These are phyloP conservation scores for Acer yangbiense DNA, from an alignment of 345 rosid species.

Conservation along the genomic window DNA sequence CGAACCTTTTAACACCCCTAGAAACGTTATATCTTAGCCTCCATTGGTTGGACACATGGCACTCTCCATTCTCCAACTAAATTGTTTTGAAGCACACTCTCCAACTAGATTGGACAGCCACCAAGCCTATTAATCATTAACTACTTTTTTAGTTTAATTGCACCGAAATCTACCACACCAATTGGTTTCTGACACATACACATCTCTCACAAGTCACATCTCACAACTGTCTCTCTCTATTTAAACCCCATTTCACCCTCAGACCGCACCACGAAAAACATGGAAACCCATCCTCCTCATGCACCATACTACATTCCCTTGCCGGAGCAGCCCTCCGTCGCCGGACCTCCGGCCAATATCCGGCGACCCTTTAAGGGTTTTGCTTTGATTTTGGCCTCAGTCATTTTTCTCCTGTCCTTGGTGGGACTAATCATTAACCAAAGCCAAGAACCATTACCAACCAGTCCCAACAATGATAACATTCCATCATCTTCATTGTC, in stretches of 20 bases:
- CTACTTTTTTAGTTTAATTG: no score
- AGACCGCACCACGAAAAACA: slow-evolving; percentile 2
- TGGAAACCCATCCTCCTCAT: slow-evolving; percentile 26
- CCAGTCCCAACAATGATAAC: background rate
- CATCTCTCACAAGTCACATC: background rate
- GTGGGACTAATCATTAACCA: slow-evolving; percentile 42
- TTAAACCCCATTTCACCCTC: slow-evolving; percentile 6
- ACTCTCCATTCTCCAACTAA: background rate
- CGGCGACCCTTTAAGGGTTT: slow-evolving; percentile 44
- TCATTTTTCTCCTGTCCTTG: slow-evolving; percentile 45
- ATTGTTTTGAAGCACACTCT: background rate
- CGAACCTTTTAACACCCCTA: no score
- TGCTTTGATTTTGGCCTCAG: slow-evolving; percentile 24
- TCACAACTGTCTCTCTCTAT: background rate
- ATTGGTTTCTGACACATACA: background rate
- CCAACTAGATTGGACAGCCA: slow-evolving; percentile 26
- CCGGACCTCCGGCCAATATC: slow-evolving; percentile 5
- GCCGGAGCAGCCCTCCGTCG: slow-evolving; percentile 32
- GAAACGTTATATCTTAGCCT: no score
- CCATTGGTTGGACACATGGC: background rate
- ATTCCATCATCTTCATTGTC: slow-evolving; percentile 12
- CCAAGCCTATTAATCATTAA: slow-evolving; percentile 6
- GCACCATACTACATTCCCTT: slow-evolving; percentile 38
- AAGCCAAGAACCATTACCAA: slow-evolving; percentile 29
- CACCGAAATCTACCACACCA: background rate